Base-by-base conservation (phyloP, 1,284 basidiomycete genomes). In the Moniliophthora roreri region DNA sequence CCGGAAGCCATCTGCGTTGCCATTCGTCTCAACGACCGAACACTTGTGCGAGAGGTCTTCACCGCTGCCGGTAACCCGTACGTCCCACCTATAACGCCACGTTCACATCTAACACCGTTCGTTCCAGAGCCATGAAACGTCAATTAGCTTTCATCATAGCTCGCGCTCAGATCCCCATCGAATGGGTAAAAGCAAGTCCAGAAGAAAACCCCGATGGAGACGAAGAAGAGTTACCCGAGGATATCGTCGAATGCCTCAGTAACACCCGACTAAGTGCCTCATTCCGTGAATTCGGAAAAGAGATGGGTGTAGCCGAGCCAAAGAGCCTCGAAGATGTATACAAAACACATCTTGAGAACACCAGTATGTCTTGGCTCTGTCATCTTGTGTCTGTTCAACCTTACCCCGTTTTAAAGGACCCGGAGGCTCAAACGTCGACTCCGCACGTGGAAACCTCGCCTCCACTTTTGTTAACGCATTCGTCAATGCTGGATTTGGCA, bases 381-480 rank as follows among this genome's bases (percentile, higher is more conserved):
- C 49, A 23, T 49, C n/a, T 11, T 3, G 1, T 15, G 24, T 3
- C 8, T 23, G 35, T 18, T 35, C 11, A n/a, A n/a, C n/a, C 20
- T n/a, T 18, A 32, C 16, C n/a, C 32, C 50, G 10, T 1, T 45
- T 18, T 32, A 7, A 20, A 88, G 85, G 84, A 60, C 75, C 83
- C 23, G 79, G 81, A 23, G 72, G 82, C 2, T 78, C 87, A 1
- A 89, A 85, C 52, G 87, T 97, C 49, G 95, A 98, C 67, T 98
- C 95, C 11, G 96, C 96, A 13, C 82, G 93, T 57, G 95, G 89
- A 52, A 99, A 99, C 70, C 74, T 99, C 51, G 96, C 97, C 1
- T 91, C 94, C 7, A 97, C 95, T 1, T 99, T 99, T 63, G 97
- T 99, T 58, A 99, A 99, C 66, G 97, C 95, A 1, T 99, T 99